A percentile compares a stretch with the other conserved stretches of the same genome.
These are phyloP conservation scores for Escovopsis sp. DNA, from an alignment of 2,329 filamentous ascomycete genomes.

Conservation along the genomic window DNA sequence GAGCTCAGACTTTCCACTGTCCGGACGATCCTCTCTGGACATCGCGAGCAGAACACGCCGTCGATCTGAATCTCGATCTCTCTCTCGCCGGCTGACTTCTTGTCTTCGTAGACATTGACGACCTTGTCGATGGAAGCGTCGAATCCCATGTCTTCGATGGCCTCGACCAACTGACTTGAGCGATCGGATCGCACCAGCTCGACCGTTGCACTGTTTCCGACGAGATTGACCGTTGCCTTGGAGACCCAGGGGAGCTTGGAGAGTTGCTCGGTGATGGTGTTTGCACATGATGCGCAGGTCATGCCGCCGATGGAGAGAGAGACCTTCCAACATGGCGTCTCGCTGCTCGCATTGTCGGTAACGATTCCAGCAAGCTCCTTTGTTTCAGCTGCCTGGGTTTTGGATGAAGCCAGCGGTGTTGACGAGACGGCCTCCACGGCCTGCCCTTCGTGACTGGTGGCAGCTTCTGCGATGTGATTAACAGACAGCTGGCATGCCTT, in stretches of 20 bases:
- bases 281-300: slow-evolving; percentile 57
- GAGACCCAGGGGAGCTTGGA: slow-evolving; percentile 41
- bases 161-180: slow-evolving; percentile 23
- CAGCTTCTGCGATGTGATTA: slow-evolving; percentile 3
- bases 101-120: slow-evolving; percentile 25
- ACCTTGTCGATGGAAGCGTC: slow-evolving; percentile 44
- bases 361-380: slow-evolving; percentile 4
- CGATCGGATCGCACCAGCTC: slow-evolving; percentile 29
- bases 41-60: slow-evolving; percentile 63
- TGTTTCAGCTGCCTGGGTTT: not conserved
- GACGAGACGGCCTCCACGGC: slow-evolving; percentile 2
- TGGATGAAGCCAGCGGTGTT: not conserved
- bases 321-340: slow-evolving; percentile 27
- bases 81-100: slow-evolving; percentile 26
- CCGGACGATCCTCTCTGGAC: slow-evolving; percentile 42
- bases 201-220: slow-evolving; percentile 51
- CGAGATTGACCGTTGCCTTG: slow-evolving; percentile 45
- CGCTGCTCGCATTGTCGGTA: slow-evolving; percentile 5
- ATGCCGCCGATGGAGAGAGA: slow-evolving; percentile 53
- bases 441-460: slow-evolving; percentile 1
- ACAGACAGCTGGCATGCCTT: slow-evolving; percentile 17
- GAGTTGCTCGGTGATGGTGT: slow-evolving; percentile 45
- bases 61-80: slow-evolving; percentile 51
- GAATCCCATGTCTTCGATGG: slow-evolving; percentile 50
- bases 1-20: slow-evolving; percentile 39